These are phyloP conservation scores for Melanogaster broomeanus DNA, from an alignment of 768 basidiomycete species.

Conservation along the genomic window DNA sequence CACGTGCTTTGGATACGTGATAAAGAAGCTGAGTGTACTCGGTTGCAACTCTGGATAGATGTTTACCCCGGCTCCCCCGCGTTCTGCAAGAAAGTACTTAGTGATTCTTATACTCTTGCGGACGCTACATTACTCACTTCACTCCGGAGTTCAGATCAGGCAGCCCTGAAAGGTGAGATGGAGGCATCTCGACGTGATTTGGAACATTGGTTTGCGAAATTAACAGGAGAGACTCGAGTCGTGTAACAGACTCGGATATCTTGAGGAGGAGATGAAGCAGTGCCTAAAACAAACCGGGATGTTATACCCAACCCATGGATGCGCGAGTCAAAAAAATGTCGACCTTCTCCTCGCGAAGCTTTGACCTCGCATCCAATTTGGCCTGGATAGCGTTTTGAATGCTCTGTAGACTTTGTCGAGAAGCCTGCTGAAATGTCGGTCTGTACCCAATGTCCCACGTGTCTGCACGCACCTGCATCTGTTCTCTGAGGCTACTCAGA, in stretches of 20 bases:
- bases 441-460: background rate
- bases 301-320: background rate
- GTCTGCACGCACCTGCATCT: conserved; percentile 62
- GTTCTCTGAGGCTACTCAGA: conserved; percentile 56
- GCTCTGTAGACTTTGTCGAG: conserved; percentile 59
- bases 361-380: conserved; percentile 75
- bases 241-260: conserved; percentile 87
- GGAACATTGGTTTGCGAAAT: conserved; percentile 58
- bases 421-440: conserved; percentile 39
- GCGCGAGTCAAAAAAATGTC: background rate
- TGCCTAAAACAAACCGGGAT: conserved; percentile 48
- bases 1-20: conserved; percentile 78
- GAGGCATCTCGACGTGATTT: conserved; percentile 32
- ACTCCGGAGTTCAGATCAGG: conserved; percentile 40
- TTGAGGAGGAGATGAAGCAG: conserved; percentile 86
- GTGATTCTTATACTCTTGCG: background rate
- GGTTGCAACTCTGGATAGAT: conserved; percentile 79
- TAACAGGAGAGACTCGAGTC: conserved; percentile 83
- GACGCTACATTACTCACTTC: conserved; percentile 20
- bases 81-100: conserved; percentile 39
- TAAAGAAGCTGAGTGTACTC: conserved; percentile 95
- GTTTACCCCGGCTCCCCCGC: conserved; percentile 70
- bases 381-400: conserved; percentile 75
- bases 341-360: conserved; percentile 84
- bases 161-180: conserved; percentile 29